Conservation (phyloP, 2,329 filamentous ascomycete species). For the Nectriaceae sp. region DNA sequence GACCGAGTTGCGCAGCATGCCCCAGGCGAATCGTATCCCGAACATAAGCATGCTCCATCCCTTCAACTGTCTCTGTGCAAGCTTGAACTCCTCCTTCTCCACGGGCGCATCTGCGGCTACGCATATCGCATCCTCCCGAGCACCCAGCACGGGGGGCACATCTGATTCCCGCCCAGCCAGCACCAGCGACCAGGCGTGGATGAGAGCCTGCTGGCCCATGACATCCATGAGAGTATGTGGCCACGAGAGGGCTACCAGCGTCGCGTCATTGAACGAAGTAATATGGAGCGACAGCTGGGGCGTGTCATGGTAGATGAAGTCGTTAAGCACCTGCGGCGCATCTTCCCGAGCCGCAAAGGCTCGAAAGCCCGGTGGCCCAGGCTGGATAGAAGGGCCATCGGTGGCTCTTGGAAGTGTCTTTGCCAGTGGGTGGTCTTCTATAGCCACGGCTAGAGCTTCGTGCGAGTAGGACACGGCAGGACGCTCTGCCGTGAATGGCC, state of each 20-base stretch:
- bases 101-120: neutral
- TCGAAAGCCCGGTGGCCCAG: neutral
- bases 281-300: slow-evolving; percentile 12
- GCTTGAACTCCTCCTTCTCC: neutral
- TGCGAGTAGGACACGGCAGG: slow-evolving; percentile 46
- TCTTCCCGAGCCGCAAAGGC: neutral
- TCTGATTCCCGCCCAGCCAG: slow-evolving; percentile 2
- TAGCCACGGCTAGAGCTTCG: slow-evolving; percentile 32
- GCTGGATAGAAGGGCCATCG: slow-evolving; percentile 1
- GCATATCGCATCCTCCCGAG: slow-evolving; percentile 4
- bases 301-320: slow-evolving; percentile 8
- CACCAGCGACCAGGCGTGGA: slow-evolving; percentile 9
- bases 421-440: slow-evolving; percentile 44
- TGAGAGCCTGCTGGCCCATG: slow-evolving; percentile 4
- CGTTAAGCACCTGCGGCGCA: slow-evolving; percentile 1
- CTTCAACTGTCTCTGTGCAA: too few relatives aligned
- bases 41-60: too few relatives aligned
- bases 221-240: slow-evolving; percentile 9
- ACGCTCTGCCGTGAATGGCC: slow-evolving; percentile 28
- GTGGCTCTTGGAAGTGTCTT: slow-evolving; percentile 35
- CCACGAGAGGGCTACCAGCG: slow-evolving; percentile 14
- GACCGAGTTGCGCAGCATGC: neutral
- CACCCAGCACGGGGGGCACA: slow-evolving; percentile 1
- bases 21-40: neutral
- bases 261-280: slow-evolving; percentile 9